Evolutionary conservation across 768 basidiomycete species (phyloP).

Genomic region (Auricularia heimuer): DNA sequence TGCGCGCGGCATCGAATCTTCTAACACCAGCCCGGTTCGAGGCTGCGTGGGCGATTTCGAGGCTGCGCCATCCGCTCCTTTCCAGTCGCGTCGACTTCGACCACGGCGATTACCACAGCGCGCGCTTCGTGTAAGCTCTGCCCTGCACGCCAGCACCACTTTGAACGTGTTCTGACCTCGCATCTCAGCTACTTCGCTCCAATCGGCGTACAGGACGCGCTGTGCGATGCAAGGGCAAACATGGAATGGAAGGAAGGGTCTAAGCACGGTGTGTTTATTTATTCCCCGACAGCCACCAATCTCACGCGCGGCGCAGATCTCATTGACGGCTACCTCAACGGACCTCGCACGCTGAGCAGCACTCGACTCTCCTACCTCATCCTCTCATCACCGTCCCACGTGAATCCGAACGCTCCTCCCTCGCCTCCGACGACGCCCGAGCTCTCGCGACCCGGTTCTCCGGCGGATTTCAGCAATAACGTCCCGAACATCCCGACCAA

Average conservation of each 20-base stretch:
- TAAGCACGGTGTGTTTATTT: conserved; percentile 41
- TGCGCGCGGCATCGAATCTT: conserved; percentile 36
- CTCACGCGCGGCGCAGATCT: conserved; percentile 19
- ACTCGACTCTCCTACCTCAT: conserved; percentile 58
- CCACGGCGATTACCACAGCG: conserved; percentile 41
- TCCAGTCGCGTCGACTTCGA: conserved; percentile 49
- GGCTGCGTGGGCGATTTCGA: conserved; percentile 62
- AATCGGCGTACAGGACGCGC: conserved; percentile 30
- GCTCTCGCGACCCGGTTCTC: conserved; percentile 7
- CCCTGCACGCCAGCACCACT: conserved; percentile 4
- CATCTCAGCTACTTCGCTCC: conserved; percentile 39
- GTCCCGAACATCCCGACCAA: background rate
- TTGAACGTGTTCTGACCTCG: background rate
- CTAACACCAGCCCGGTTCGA: conserved; percentile 40
- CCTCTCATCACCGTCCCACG: conserved; percentile 7
- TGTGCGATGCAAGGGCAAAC: conserved; percentile 36
- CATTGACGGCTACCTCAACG: conserved; percentile 66
- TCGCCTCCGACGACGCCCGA: conserved; percentile 21
- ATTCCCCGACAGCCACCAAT: background rate
- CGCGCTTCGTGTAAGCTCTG: conserved; percentile 51
- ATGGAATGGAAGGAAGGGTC: conserved; percentile 41
- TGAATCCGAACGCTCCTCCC: conserved; percentile 24
- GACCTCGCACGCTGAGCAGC: conserved; percentile 60
- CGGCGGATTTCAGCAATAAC: background rate
- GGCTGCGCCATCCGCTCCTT: conserved; percentile 63